Conservation (phyloP, 2,329 filamentous ascomycete genomes). For the Claviceps citrina region DNA sequence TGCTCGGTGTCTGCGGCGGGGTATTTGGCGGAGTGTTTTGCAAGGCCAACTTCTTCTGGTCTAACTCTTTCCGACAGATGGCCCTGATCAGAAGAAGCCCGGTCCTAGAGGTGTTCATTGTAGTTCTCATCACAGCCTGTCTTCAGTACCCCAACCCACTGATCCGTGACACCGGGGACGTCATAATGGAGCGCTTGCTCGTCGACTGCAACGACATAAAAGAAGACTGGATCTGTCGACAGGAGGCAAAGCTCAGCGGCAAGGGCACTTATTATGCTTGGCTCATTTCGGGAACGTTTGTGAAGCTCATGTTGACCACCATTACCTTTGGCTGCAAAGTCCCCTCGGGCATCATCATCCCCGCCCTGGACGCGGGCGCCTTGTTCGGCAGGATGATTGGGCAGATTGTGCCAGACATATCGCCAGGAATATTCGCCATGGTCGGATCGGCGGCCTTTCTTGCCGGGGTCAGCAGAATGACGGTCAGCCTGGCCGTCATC, state of each 20-base stretch:
- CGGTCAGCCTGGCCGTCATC: slow-evolving; percentile 41
- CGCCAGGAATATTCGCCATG: slow-evolving; percentile 45
- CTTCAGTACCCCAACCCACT: slow-evolving; percentile 42
- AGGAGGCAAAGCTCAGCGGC: slow-evolving; percentile 25
- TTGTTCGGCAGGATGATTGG: slow-evolving; percentile 40
- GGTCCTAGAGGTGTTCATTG: slow-evolving; percentile 38
- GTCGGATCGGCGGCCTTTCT: slow-evolving; percentile 43
- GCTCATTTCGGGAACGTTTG: slow-evolving; percentile 35
- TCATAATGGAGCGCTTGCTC: slow-evolving; percentile 40
- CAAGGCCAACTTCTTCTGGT: slow-evolving; percentile 41
- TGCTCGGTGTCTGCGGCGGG: slow-evolving; percentile 41
- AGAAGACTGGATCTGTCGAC: slow-evolving; percentile 32
- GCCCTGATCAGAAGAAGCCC: slow-evolving; percentile 37
- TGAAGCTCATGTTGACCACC: slow-evolving; percentile 40
- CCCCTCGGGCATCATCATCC: slow-evolving; percentile 45
- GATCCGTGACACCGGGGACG: slow-evolving; percentile 37
- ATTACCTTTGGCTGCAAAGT: slow-evolving; percentile 46
- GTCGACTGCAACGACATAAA: slow-evolving; percentile 32
- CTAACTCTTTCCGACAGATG: slow-evolving; percentile 36
- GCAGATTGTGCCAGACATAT: slow-evolving; percentile 24
- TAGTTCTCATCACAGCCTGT: slow-evolving; percentile 36
- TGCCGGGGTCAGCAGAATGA: slow-evolving; percentile 43
- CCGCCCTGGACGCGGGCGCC: slow-evolving; percentile 40
- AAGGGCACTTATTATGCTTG: slow-evolving; percentile 30
- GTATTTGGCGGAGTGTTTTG: slow-evolving; percentile 44